Evolutionary conservation across 805 yeast species (phyloP).

Genomic region (Myxozyma mucilagina): DNA sequence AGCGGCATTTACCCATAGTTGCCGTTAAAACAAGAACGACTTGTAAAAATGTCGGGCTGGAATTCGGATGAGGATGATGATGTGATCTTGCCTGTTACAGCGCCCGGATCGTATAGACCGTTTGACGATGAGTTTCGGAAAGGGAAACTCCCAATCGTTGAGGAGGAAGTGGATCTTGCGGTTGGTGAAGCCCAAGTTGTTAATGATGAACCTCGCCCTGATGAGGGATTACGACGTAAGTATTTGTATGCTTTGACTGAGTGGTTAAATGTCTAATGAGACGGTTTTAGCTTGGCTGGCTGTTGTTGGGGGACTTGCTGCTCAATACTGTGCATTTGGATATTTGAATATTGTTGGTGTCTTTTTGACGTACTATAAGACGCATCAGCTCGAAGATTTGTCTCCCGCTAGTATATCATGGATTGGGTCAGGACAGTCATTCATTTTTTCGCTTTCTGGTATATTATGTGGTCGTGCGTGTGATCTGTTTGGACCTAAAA

Average conservation of each 20-base stretch:
- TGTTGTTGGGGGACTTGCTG: constrained; percentile 55
- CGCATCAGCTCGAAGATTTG: constrained; percentile 14
- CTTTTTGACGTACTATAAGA: constrained; percentile 23
- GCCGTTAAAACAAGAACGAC: too few species aligned
- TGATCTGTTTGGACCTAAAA: constrained; percentile 27
- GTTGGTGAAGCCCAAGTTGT: neutral
- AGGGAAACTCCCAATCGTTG: neutral
- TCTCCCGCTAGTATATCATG: constrained; percentile 13
- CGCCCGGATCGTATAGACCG: neutral
- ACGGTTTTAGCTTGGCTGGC: constrained; percentile 44
- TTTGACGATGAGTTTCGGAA: neutral
- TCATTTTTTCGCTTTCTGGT: constrained; percentile 8
- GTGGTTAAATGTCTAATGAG: neutral
- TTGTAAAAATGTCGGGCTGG: neutral
- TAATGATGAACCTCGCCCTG: neutral
- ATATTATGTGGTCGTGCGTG: constrained; percentile 13
- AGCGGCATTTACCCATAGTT: too few species aligned
- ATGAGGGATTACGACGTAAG: constrained; percentile 10
- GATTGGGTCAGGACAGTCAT: constrained; percentile 21
- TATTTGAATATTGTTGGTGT: constrained; percentile 36
- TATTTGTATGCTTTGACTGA: neutral
- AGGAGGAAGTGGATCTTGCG: neutral
- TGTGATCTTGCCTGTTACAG: neutral
- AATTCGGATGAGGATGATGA: neutral
- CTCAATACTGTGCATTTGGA: constrained; percentile 61